Base-by-base conservation (phyloP, 441 rosid genomes). In the Corymbia calophylla region DNA sequence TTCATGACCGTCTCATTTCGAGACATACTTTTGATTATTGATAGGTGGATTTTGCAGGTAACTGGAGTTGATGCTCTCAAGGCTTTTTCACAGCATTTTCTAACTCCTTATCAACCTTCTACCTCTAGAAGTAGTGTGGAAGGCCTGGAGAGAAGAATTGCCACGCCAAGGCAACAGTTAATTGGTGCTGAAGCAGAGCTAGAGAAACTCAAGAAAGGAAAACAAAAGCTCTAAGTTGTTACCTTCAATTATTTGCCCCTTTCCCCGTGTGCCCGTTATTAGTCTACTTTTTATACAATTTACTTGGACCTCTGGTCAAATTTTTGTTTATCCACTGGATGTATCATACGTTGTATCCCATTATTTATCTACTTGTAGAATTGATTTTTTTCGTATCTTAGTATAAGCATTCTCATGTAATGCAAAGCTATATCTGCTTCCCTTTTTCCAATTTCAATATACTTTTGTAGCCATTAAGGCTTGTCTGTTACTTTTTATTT, bases 11-110 rank as follows among this genome's bases (percentile, higher is more conserved):
- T 86, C 87, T 53, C 82, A 86, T 86, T 86, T 54, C 11, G 68
- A 31, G 51, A 35, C 39, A 68, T 31, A 25, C 19, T 51, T 35
- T 7, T 88, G 55, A 87, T 91, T 53, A 88, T 85, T 53, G 53
- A 89, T 60, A 7, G 87, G 29, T 88, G 87, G 64, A 62, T 91
- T 55, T 90, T 29, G 91, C 88, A 97, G 99, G 99, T 98, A 58
- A 98, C 99, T 60, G 99, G 99, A 85, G 96, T 96, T 27, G 96
- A 96, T 92, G 97, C 99, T 89, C 95, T 98, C 84, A 95, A 96
- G 91, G 93, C 94, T n/a, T 96, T 98, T 91, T 98, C 99, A 54
- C 90, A 53, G 58, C 93, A 93, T 87, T 97, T 98, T 92, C 60
- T 94, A 89, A 88, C 93, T 13, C 96, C 97, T 1, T 95, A 96